phyloP scores from a whole-genome alignment of 306 rosid species.

The Rosa rugosa region DNA sequence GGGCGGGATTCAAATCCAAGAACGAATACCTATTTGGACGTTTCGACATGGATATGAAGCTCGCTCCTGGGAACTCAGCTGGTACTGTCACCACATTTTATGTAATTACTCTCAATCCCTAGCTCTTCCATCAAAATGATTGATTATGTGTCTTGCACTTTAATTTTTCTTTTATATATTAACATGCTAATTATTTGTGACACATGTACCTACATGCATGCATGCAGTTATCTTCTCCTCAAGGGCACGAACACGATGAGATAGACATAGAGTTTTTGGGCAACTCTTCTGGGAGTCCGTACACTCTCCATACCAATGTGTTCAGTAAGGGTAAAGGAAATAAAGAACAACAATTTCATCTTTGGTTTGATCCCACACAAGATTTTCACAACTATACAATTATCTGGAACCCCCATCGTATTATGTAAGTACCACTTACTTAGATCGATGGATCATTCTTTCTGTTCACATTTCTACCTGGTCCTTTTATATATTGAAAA shows the following conservation, averaged over 20 bases:
- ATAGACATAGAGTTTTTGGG: conserved; percentile 51
- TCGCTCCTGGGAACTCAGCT: conserved; percentile 74
- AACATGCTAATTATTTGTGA: background rate
- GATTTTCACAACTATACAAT: conserved; percentile 45
- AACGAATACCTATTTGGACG: conserved; percentile 57
- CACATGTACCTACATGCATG: background rate
- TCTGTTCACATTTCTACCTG: background rate
- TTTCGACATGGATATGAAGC: conserved; percentile 73
- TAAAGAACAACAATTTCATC: conserved; percentile 40
- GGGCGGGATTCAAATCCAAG: conserved; percentile 69
- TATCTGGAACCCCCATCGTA: conserved; percentile 37
- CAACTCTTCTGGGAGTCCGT: conserved; percentile 39
- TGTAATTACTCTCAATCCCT: conserved; percentile 35
- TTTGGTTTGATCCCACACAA: conserved; percentile 49
- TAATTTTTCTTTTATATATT: background rate
- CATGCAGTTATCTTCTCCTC: conserved; percentile 66
- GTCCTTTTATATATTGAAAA: background rate
- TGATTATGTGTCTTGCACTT: background rate
- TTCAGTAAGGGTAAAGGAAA: conserved; percentile 34
- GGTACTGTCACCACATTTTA: conserved; percentile 83
- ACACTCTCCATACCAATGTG: conserved; percentile 42
- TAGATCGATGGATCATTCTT: background rate
- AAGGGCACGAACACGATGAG: conserved; percentile 44
- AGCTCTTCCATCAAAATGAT: background rate
- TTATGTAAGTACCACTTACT: conserved; percentile 28